These are phyloP conservation scores for Euphorbia peplus DNA, from an alignment of 345 rosid species.

Conservation along the genomic window DNA sequence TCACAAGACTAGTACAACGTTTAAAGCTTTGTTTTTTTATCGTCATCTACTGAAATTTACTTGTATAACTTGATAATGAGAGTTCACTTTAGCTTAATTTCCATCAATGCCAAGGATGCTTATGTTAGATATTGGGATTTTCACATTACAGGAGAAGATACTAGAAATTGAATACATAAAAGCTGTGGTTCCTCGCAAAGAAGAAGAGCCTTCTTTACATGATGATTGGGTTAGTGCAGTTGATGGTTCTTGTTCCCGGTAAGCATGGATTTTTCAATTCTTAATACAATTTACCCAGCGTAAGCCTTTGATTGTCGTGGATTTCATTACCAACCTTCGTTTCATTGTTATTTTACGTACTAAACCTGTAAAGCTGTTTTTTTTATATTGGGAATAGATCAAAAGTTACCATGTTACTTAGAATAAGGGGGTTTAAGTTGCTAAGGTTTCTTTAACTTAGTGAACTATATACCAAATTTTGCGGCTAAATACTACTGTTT, in stretches of 20 bases:
- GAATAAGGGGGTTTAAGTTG: neutral
- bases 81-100: neutral
- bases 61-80: neutral
- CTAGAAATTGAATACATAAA: conserved; percentile 89
- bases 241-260: conserved; percentile 73
- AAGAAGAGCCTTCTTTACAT: conserved; percentile 77
- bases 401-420: neutral
- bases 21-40: neutral
- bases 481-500: neutral
- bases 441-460: neutral
- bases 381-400: neutral
- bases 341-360: neutral
- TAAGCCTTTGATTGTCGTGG: neutral
- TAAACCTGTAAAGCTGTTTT: neutral
- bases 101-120: neutral
- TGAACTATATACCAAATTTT: neutral
- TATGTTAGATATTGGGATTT: neutral
- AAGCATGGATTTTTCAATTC: conserved; percentile 11
- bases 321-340: neutral
- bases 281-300: neutral
- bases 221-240: conserved; percentile 99
- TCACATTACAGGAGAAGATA: conserved; percentile 63
- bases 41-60: neutral
- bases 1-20: neutral
- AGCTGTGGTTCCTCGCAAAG: conserved; percentile 77